These are phyloP conservation scores for Leccinum imitatum DNA, from an alignment of 768 basidiomycete genomes.

Conservation along the genomic window DNA sequence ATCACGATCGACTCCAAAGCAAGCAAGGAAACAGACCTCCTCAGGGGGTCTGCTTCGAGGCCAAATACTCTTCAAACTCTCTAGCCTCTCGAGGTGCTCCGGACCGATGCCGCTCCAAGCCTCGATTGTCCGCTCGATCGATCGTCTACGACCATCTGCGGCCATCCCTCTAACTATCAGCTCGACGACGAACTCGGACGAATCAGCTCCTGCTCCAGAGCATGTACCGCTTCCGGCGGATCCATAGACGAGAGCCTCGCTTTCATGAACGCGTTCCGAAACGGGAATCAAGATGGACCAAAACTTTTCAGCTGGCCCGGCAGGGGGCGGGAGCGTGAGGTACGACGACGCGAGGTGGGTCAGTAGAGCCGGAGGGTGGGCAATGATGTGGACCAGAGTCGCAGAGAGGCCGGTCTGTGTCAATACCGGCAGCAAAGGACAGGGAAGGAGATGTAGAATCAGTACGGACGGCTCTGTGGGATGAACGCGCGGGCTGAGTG, in stretches of 20 bases:
- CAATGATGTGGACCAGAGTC: conserved; percentile 59
- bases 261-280: conserved; percentile 59
- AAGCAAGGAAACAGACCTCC: conserved; percentile 15
- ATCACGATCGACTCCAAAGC: not conserved
- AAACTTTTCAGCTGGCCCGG: conserved; percentile 65
- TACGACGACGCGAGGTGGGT: conserved; percentile 67
- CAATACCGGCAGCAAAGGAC: conserved; percentile 53
- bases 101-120: conserved; percentile 53
- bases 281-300: conserved; percentile 76
- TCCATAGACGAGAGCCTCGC: conserved; percentile 61
- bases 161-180: conserved; percentile 48
- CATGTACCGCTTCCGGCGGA: conserved; percentile 47
- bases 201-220: conserved; percentile 33
- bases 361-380: conserved; percentile 72
- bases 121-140: conserved; percentile 59
- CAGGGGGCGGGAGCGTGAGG: conserved; percentile 67
- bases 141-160: conserved; percentile 48
- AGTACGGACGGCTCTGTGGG: conserved; percentile 55
- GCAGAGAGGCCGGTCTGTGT: conserved; percentile 63
- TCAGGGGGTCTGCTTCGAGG: conserved; percentile 33
- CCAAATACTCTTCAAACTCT: conserved; percentile 50
- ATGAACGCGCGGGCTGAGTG: conserved; percentile 9
- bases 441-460: conserved; percentile 54
- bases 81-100: conserved; percentile 51
- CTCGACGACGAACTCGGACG: conserved; percentile 60